These are phyloP conservation scores for Glycine soja DNA, from an alignment of 306 rosid species.

Conservation along the genomic window DNA sequence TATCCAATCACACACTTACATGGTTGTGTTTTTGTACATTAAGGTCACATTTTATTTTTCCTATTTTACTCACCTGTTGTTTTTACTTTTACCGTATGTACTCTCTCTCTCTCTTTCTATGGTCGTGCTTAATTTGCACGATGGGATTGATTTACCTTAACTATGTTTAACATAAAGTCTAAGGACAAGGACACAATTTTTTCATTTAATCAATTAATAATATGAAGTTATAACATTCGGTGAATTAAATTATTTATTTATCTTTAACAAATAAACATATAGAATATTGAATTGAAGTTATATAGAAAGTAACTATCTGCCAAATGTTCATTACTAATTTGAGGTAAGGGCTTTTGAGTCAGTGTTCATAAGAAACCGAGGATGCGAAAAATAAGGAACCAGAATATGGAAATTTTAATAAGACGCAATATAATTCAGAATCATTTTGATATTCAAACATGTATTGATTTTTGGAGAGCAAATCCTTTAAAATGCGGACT, in stretches of 20 bases:
- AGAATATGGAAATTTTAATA: conserved; percentile 15
- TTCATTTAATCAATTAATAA: not conserved
- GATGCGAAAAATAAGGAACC: not conserved
- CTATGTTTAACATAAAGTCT: too few relatives aligned
- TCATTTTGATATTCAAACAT: conserved; percentile 44
- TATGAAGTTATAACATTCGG: not conserved
- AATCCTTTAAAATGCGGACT: conserved; percentile 53
- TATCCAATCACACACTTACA: too few relatives aligned
- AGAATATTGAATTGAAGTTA: not conserved
- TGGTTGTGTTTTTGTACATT: too few relatives aligned
- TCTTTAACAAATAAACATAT: not conserved
- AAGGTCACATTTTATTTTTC: too few relatives aligned
- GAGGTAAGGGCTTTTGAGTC: not conserved
- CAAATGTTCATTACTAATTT: not conserved
- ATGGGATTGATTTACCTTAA: too few relatives aligned
- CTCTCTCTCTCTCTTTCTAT: too few relatives aligned
- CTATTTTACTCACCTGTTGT: too few relatives aligned
- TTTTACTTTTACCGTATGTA: too few relatives aligned
- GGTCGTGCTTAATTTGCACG: too few relatives aligned
- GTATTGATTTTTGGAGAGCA: conserved; percentile 43
- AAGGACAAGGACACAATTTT: too few relatives aligned
- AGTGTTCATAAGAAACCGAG: not conserved
- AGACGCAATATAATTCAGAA: not conserved
- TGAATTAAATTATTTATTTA: not conserved
- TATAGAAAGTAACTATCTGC: not conserved